A percentile compares a stretch with the other conserved stretches of the same genome.
Conservation (phyloP, 345 rosid genomes). For the Nasturtium officinale region DNA sequence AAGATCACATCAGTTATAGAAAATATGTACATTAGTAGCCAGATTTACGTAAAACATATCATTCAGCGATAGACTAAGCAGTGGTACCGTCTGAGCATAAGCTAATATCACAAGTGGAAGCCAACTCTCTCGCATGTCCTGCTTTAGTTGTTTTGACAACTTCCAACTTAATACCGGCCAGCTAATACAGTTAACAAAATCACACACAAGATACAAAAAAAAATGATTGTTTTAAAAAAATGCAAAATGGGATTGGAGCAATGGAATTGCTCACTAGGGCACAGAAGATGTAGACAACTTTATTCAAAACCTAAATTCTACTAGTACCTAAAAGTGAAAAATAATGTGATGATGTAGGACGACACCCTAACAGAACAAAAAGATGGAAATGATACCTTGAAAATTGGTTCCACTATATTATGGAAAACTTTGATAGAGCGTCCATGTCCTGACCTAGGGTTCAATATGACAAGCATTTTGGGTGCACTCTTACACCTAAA, state of each 20-base stretch:
- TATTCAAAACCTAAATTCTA: conserved; percentile 4
- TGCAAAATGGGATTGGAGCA: conserved; percentile 10
- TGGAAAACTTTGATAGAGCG: conserved; percentile 92
- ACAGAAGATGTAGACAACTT: conserved; percentile 4
- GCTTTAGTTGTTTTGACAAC: conserved; percentile 89
- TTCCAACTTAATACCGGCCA: conserved; percentile 95
- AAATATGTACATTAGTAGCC: conserved; percentile 8
- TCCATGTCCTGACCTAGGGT: conserved; percentile 93
- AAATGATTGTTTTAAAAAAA: background rate
- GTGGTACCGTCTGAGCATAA: conserved; percentile 84
- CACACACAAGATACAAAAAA: conserved; percentile 9
- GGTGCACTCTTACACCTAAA: conserved; percentile 94
- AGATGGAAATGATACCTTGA: conserved; percentile 61
- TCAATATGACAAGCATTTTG: conserved; percentile 89
- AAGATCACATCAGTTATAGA: conserved; percentile 32
- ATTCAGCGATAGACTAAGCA: conserved; percentile 28
- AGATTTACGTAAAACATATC: conserved; percentile 19
- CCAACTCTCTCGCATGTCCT: conserved; percentile 86
- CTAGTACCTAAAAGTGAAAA: conserved; percentile 12
- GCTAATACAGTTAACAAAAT: conserved; percentile 58
- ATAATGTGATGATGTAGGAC: background rate
- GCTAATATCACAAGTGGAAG: conserved; percentile 85
- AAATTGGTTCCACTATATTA: conserved; percentile 82
- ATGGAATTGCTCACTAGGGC: background rate
- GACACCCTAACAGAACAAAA: conserved; percentile 11